phyloP scores from a whole-genome alignment of 805 yeast species.

The Huiozyma sinensis region DNA sequence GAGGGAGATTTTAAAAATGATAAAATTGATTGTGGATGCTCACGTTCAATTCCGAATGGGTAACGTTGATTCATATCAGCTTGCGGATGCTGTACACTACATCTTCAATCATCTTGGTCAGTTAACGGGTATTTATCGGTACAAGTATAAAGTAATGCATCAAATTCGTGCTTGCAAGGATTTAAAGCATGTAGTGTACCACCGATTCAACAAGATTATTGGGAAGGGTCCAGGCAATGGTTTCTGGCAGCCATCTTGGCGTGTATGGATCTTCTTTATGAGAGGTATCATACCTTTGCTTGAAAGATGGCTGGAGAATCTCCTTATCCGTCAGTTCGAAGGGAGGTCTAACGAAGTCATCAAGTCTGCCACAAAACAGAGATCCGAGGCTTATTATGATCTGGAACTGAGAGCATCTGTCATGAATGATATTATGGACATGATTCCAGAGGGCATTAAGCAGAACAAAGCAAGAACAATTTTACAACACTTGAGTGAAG shows the following conservation, averaged over 20 bases:
- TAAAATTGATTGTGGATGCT: slow-evolving; percentile 81
- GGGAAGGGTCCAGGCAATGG: slow-evolving; percentile 99
- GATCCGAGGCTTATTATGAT: slow-evolving; percentile 92
- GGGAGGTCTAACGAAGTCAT: slow-evolving; percentile 92
- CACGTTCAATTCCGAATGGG: slow-evolving; percentile 89
- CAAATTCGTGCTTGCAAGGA: slow-evolving; percentile 95
- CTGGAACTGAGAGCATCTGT: slow-evolving; percentile 88
- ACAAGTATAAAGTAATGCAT: slow-evolving; percentile 96
- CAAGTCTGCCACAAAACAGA: slow-evolving; percentile 88
- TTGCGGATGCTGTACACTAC: slow-evolving; percentile 91
- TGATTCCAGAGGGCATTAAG: slow-evolving; percentile 92
- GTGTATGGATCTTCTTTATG: slow-evolving; percentile 87
- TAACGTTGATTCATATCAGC: slow-evolving; percentile 81
- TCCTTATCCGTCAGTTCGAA: slow-evolving; percentile 86
- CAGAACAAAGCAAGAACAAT: slow-evolving; percentile 80
- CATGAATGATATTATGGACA: slow-evolving; percentile 89
- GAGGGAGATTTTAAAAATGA: slow-evolving; percentile 76
- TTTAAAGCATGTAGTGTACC: slow-evolving; percentile 81
- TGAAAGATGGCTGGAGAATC: slow-evolving; percentile 91
- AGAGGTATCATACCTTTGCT: slow-evolving; percentile 85
- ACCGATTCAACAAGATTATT: slow-evolving; percentile 70
- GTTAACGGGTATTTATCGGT: slow-evolving; percentile 90
- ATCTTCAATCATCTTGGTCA: slow-evolving; percentile 90
- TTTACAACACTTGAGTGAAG: slow-evolving; percentile 89
- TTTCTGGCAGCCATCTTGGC: slow-evolving; percentile 98